Base-by-base conservation (phyloP, 2,329 filamentous ascomycete species). In the Akanthomyces dipterigenus region DNA sequence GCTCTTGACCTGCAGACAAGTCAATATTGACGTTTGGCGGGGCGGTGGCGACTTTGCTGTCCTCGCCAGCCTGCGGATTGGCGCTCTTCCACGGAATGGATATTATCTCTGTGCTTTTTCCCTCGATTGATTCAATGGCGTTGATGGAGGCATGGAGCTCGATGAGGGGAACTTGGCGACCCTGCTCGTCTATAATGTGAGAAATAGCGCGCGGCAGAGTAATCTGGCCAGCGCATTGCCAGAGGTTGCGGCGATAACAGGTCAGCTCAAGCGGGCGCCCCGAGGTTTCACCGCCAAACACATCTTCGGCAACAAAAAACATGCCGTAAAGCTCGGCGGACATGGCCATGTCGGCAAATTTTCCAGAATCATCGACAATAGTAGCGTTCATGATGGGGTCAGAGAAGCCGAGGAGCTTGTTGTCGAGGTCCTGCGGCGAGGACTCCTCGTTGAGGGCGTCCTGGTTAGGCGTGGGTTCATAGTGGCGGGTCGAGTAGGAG, bases 81-180 rank as follows among this genome's bases (percentile, higher is more conserved):
- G 88, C 70, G 82, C 79, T 96, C 78, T 97, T 97, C 93, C 93
- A 97, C 0, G 93, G 93, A 53, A 98, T 95, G 0, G 89, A 95
- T 63, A 98, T 97, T 64, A 98, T 96, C 75, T 97, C 96, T 6
- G 96, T 93, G 0, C 86, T 70, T 70, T 96, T 96, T 54, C 91
- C 90, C 71, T 98, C 93, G 55, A 97, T 96, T 5, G 91, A 96
- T 74, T 98, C 93, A 3, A 89, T 85, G 1, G 91, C 93, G 1
- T 89, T 89, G 57, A 98, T 91, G 40, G 88, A 88, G 24, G 95
- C 86, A 63, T 91, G 89, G 64, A 96, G 75, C 63, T 96, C 85
- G 49, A 89, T 86, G 4, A 95, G 84, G 45, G 91, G 88, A 24
- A 90, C 83, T 56, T 90, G 88, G 45, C 87, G 88, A 51, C 91